phyloP scores from a whole-genome alignment of 371 early-diverging fungal species.

The Nematocida homosporus region DNA sequence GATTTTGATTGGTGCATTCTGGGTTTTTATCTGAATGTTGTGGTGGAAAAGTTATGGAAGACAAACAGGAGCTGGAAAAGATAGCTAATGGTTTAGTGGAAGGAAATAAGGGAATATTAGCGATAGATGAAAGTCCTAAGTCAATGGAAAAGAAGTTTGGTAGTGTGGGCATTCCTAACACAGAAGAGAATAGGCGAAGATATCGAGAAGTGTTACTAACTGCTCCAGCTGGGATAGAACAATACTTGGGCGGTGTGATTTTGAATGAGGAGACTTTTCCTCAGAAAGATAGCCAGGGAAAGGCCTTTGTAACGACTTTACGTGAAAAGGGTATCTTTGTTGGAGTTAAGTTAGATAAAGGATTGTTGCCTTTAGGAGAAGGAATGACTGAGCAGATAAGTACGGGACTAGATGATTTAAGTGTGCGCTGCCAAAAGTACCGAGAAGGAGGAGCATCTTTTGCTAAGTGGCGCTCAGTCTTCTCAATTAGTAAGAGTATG shows the following conservation, averaged over 20 bases:
- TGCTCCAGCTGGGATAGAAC: conserved; percentile 68
- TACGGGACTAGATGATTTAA: conserved; percentile 71
- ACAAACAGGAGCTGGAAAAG: conserved; percentile 37
- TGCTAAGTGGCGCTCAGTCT: conserved; percentile 73
- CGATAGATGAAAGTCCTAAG: conserved; percentile 72
- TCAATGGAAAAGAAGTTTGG: conserved; percentile 71
- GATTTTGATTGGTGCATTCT: too few relatives aligned
- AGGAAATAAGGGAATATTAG: conserved; percentile 70
- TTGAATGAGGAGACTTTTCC: conserved; percentile 72
- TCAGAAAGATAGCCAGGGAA: conserved; percentile 69
- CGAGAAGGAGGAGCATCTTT: conserved; percentile 70
- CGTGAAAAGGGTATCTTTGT: conserved; percentile 69
- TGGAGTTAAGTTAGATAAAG: conserved; percentile 74
- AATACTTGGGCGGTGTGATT: conserved; percentile 72
- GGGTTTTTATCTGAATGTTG: too few relatives aligned
- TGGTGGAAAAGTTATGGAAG: not conserved
- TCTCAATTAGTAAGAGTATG: conserved; percentile 68
- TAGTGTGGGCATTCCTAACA: conserved; percentile 70
- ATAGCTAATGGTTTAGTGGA: conserved; percentile 70
- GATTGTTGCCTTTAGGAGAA: conserved; percentile 66
- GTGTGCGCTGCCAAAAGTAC: conserved; percentile 69
- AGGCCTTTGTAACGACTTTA: conserved; percentile 68
- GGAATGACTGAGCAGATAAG: conserved; percentile 70
- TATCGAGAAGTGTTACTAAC: conserved; percentile 72
- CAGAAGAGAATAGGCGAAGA: conserved; percentile 70